phyloP scores from a whole-genome alignment of 352 stramenopile genomes.

The Globisporangium camurandrum region DNA sequence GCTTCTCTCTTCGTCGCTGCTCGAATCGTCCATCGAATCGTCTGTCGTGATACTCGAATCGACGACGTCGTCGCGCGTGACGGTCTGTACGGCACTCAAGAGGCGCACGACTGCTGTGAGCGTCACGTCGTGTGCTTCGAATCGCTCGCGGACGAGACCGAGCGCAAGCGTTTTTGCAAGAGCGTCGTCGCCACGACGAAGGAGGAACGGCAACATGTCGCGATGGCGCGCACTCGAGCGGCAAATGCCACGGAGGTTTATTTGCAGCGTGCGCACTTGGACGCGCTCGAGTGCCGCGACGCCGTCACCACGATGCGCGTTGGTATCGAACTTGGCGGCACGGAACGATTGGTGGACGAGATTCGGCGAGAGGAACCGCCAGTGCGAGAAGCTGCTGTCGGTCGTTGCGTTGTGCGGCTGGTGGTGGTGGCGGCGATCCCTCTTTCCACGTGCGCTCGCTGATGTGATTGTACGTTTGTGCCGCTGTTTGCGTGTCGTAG shows the following conservation, averaged over 20 bases:
- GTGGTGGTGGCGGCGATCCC: constrained; percentile 27
- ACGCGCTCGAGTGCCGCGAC: constrained; percentile 21
- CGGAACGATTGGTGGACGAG: constrained; percentile 43
- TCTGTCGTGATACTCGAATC: constrained; percentile 23
- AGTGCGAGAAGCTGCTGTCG: constrained; percentile 31
- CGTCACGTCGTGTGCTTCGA: constrained; percentile 42
- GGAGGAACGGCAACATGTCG: constrained; percentile 62
- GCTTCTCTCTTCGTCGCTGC: constrained; percentile 26
- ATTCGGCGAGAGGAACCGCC: constrained; percentile 58
- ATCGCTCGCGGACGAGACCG: constrained; percentile 36
- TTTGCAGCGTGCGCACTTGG: constrained; percentile 56
- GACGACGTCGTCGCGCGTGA: constrained; percentile 22
- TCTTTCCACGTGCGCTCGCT: constrained; percentile 21
- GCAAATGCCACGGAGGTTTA: constrained; percentile 54
- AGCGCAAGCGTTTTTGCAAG: constrained; percentile 44
- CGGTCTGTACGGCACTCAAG: constrained; percentile 37
- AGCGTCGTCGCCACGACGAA: constrained; percentile 40
- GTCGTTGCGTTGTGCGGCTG: constrained; percentile 22
- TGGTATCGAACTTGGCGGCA: too few relatives aligned
- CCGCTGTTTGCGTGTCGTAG: constrained; percentile 2
- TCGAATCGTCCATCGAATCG: constrained; percentile 26
- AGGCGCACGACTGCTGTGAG: constrained; percentile 25
- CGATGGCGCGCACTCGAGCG: constrained; percentile 48
- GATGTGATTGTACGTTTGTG: constrained; percentile 27
- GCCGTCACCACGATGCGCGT: too few relatives aligned